Base-by-base conservation (phyloP, 768 basidiomycete genomes). In the Termitomyces sp. region DNA sequence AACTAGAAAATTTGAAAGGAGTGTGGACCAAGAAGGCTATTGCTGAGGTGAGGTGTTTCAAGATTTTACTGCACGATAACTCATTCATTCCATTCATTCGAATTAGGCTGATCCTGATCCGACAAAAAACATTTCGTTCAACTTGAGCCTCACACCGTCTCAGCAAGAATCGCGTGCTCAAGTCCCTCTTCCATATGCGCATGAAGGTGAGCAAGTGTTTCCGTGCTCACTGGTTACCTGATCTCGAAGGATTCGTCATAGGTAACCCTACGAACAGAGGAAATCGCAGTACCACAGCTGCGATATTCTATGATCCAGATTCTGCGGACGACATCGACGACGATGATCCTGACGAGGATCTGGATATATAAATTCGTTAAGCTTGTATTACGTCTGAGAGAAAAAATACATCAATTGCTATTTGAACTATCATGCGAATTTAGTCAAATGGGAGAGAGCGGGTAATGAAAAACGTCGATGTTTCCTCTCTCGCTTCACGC, bases 261-360 rank as follows among this genome's bases (percentile, higher is more conserved):
- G 82, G 79, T 9, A 76, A 77, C 68, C 66, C 69, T 4, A 24
- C 57, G 7, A 68, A 68, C 51, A 74, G 63, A 38, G 63, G 63
- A 46, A 42, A 65, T 46, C 63, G 62, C 24, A 22, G 22, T 15
- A 48, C 55, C n/a, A 55, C 72, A 32, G 77, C 79, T 11, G 79
- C 84, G 1, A 96, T 97, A 58, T 79, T 89, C 62, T 97, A 96
- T 65, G 92, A 95, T 66, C 94, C 95, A 9, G 95, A 96, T 70
- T 93, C 92, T 32, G 94, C 91, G 32, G 95, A 97, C 69, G 95
- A 97, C 66, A 84, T 96, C 55, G 95, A 97, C 69, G 95, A 96
- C 58, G 95, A 96, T 58, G 95, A 97, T 77, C 95, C 95, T 22
- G 95, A 97, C 66, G 95, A 96, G 70, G 94, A 96, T 74, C 76